Conservation (phyloP, 139 green algal species). For the Micractinium conductrix region DNA sequence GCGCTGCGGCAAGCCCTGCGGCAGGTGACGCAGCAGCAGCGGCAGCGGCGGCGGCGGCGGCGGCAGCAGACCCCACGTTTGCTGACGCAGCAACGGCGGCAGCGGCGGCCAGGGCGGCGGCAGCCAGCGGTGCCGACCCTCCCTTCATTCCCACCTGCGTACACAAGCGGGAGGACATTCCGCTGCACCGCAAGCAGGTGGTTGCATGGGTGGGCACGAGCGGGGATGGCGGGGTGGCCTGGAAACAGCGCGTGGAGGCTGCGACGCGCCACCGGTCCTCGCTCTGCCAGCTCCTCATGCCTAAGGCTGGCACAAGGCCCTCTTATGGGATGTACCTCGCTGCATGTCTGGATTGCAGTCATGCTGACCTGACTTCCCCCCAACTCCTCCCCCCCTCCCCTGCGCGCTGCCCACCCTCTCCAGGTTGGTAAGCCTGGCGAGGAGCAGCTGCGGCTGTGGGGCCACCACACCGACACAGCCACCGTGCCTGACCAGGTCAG, state of each 20-base stretch:
- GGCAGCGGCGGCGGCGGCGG: too few species aligned
- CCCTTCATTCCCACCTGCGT: neutral
- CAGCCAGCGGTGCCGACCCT: neutral
- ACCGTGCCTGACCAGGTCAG: slow-evolving; percentile 79
- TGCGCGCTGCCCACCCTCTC: neutral
- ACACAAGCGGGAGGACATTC: neutral
- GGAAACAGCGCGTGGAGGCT: too few species aligned
- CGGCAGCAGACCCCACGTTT: neutral
- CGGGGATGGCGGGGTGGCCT: too few species aligned
- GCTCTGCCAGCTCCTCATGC: too few species aligned
- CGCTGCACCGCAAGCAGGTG: slow-evolving; percentile 14
- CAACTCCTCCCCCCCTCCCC: too few species aligned
- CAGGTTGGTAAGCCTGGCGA: slow-evolving; percentile 88
- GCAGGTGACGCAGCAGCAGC: too few species aligned
- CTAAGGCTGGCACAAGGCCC: too few species aligned
- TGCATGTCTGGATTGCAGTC: too few species aligned
- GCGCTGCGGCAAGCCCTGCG: too few species aligned
- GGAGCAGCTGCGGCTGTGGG: slow-evolving; percentile 93
- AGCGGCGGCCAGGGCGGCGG: neutral
- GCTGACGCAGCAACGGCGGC: neutral
- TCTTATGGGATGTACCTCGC: too few species aligned
- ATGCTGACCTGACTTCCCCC: too few species aligned
- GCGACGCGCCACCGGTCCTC: too few species aligned
- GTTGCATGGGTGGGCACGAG: neutral
- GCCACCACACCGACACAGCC: slow-evolving; percentile 76